Percentiles rank a stretch among this genome's conserved stretches.
These are phyloP conservation scores for Globisporangium cederbergense DNA, from an alignment of 352 stramenopile species.

Conservation along the genomic window DNA sequence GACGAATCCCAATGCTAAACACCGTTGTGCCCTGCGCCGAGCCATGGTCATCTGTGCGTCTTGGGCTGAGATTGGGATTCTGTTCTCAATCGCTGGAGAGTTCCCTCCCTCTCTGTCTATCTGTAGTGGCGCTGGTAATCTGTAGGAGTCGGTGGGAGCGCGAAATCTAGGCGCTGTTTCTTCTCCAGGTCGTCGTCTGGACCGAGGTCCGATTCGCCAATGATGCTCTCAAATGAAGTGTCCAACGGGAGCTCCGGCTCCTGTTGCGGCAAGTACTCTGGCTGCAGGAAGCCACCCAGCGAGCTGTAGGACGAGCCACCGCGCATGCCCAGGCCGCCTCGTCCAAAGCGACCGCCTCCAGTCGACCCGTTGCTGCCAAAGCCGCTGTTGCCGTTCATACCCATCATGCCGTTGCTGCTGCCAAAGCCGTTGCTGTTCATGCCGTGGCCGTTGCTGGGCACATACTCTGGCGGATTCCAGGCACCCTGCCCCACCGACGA, in stretches of 20 bases:
- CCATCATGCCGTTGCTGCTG: conserved; percentile 35
- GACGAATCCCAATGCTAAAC: conserved; percentile 1
- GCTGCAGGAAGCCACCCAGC: conserved; percentile 60
- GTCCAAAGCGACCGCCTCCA: conserved; percentile 16
- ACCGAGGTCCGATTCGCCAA: conserved; percentile 6
- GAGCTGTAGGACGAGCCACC: conserved; percentile 40
- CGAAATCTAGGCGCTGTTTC: conserved; percentile 20
- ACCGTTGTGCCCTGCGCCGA: background rate
- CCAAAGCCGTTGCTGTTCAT: conserved; percentile 34
- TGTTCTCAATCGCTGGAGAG: conserved; percentile 1
- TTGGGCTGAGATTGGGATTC: background rate
- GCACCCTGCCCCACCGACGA: conserved; percentile 18
- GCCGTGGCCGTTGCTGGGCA: conserved; percentile 16
- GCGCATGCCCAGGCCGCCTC: conserved; percentile 29
- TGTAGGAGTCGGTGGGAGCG: conserved; percentile 16
- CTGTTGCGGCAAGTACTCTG: conserved; percentile 43
- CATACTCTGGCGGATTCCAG: conserved; percentile 23
- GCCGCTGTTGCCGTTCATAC: conserved; percentile 26
- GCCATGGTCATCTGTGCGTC: background rate
- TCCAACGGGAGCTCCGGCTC: conserved; percentile 51
- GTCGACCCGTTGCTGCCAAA: conserved; percentile 16
- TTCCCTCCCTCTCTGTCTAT: conserved; percentile 21
- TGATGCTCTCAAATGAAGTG: conserved; percentile 37
- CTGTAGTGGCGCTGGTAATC: conserved; percentile 32
- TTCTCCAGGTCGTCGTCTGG: conserved; percentile 24